These are phyloP conservation scores for Daucus carota DNA, from an alignment of 129 eudicot genomes.

Conservation along the genomic window DH1_v3.0 NC_030383.2:52214501-52215000, in stretches of 20 bases:
- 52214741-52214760: slow-evolving; percentile 27
- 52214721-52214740: slow-evolving; percentile 3
- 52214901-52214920: slow-evolving; percentile 83
- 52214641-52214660: slow-evolving; percentile 25
- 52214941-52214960: slow-evolving; percentile 12
- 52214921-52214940: slow-evolving; percentile 23
- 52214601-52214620: slow-evolving; percentile 28
- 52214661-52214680: slow-evolving; percentile 25
- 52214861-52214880: slow-evolving; percentile 80
- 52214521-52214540: slow-evolving; percentile 23
- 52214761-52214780: slow-evolving; percentile 63
- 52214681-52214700: slow-evolving; percentile 15
- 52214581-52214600: slow-evolving; percentile 20
- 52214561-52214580: not conserved
- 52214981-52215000: not conserved
- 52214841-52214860: slow-evolving; percentile 60
- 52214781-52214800: slow-evolving; percentile 19
- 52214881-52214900: slow-evolving; percentile 49
- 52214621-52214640: slow-evolving; percentile 14
- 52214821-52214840: slow-evolving; percentile 49
- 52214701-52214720: slow-evolving; percentile 10
- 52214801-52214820: slow-evolving; percentile 32
- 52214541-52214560: slow-evolving; percentile 13
- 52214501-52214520: slow-evolving; percentile 20
- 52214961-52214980: slow-evolving; percentile 21